Evolutionary conservation across 345 rosid species (phyloP).

Genomic region (Cardiospermum halicacabum): DNA sequence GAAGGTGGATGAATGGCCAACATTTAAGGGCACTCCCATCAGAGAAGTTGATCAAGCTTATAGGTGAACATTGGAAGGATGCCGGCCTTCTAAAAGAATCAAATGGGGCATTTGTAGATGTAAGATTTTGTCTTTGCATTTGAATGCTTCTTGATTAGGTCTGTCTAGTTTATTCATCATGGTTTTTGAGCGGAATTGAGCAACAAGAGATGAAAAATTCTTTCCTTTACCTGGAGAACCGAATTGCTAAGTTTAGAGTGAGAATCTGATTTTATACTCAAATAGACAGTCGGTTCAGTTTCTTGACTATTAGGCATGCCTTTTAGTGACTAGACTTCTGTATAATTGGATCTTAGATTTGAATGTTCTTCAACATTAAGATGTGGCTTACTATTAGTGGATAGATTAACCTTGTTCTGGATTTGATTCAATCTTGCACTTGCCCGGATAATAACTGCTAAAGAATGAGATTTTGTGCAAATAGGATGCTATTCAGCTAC

Average conservation of each 20-base stretch:
- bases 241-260: neutral
- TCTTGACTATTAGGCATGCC: neutral
- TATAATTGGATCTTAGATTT: neutral
- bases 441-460: neutral
- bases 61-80: conserved; percentile 86
- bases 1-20: conserved; percentile 99
- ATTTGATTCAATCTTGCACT: neutral
- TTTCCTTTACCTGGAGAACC: neutral
- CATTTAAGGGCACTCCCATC: conserved; percentile 65
- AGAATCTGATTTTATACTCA: neutral
- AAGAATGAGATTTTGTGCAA: conserved; percentile 17
- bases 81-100: conserved; percentile 56
- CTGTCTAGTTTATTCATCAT: neutral
- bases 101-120: conserved; percentile 64
- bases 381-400: neutral
- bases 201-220: neutral
- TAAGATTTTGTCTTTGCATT: conserved; percentile 26
- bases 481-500: conserved; percentile 86
- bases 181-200: neutral
- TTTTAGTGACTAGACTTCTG: neutral
- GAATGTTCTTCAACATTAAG: neutral
- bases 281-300: neutral
- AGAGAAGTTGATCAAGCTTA: conserved; percentile 52
- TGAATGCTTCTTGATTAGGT: neutral
- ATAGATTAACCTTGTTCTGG: neutral